A percentile compares a stretch with the other conserved stretches of the same genome.
Conservation (phyloP, 2,329 filamentous ascomycete species). For the Elsinoe arachidis region DNA sequence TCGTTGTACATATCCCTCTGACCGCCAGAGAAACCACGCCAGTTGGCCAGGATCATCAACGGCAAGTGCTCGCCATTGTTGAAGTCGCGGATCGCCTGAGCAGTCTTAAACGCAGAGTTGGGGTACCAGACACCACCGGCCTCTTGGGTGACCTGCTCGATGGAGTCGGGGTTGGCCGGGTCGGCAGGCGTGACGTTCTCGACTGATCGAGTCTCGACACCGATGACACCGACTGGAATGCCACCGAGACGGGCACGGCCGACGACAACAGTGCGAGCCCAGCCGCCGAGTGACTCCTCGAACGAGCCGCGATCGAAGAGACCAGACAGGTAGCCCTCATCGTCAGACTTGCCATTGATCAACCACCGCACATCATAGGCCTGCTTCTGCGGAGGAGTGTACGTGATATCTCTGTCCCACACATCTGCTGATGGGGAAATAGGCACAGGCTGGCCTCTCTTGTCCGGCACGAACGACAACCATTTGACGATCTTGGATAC, state of each 20-base stretch:
- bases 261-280: conserved; percentile 93
- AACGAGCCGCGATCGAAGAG: conserved; percentile 97
- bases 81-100: conserved; percentile 97
- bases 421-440: conserved; percentile 75
- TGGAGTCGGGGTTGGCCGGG: conserved; percentile 95
- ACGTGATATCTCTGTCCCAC: conserved; percentile 90
- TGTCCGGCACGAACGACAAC: conserved; percentile 95
- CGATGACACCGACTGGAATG: conserved; percentile 97
- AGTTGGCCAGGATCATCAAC: conserved; percentile 98
- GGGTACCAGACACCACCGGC: conserved; percentile 99
- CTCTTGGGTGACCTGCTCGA: conserved; percentile 88
- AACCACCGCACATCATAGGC: conserved; percentile 90
- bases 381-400: conserved; percentile 71
- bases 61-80: conserved; percentile 98
- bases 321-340: conserved; percentile 77
- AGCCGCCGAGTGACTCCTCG: conserved; percentile 90
- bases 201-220: conserved; percentile 86
- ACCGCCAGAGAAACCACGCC: conserved; percentile 99
- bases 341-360: conserved; percentile 78
- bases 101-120: conserved; percentile 99
- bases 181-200: conserved; percentile 97
- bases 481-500: conserved; percentile 96
- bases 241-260: conserved; percentile 93
- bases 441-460: conserved; percentile 87
- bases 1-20: conserved; percentile 99